Percentiles rank a stretch among this genome's conserved stretches.
Conservation (phyloP, 176 grass and related monocot species). For the Triticum urartu region DNA sequence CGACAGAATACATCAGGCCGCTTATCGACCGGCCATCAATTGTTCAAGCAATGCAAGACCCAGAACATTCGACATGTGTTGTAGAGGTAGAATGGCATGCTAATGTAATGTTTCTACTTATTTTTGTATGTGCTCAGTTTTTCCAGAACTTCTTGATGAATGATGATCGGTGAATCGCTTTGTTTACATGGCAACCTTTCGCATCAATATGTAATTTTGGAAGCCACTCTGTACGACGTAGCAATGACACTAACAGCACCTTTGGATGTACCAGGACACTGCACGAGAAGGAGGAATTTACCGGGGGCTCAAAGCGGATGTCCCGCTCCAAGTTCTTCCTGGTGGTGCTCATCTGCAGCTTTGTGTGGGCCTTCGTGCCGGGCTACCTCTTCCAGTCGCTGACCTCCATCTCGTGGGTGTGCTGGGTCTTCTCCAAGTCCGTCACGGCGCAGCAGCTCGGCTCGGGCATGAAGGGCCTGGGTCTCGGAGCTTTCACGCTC, state of each 20-base stretch:
- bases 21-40: not conserved
- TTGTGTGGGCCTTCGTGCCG: constrained; percentile 51
- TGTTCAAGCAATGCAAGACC: no score
- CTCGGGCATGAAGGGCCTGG: constrained; percentile 67
- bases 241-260: not conserved
- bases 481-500: constrained; percentile 65
- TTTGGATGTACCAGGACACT: constrained; percentile 54
- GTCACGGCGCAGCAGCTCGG: constrained; percentile 83
- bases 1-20: not conserved
- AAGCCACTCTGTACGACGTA: not conserved
- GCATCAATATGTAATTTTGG: not conserved
- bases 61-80: no score
- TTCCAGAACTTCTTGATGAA: not conserved
- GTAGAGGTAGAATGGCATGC: no score
- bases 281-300: constrained; percentile 68
- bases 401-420: constrained; percentile 77
- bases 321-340: constrained; percentile 88
- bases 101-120: no score
- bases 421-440: constrained; percentile 75
- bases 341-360: constrained; percentile 68
- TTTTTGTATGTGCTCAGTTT: no score
- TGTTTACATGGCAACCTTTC: not conserved
- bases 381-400: constrained; percentile 69
- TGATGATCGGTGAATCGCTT: not conserved
- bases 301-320: constrained; percentile 30